Evolutionary conservation across 2,329 filamentous ascomycete species (phyloP).

Genomic region (Cladosporium sp.): DNA sequence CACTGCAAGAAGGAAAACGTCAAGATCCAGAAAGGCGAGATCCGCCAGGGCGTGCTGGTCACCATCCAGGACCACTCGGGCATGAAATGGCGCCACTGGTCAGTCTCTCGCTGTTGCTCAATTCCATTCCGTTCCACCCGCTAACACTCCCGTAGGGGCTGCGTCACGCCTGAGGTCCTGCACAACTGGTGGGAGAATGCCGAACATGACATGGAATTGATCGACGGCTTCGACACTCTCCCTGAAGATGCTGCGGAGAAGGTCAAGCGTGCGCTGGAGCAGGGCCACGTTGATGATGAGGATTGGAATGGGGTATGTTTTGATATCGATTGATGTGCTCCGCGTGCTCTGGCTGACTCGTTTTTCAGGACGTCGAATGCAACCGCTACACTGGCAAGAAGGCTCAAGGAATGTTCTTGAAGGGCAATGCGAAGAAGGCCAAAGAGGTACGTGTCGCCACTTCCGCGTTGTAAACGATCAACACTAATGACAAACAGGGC

Average conservation of each 20-base stretch:
- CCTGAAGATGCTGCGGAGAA: conserved; percentile 64
- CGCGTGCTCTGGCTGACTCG: neutral
- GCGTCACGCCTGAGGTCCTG: conserved; percentile 71
- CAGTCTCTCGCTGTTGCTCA: conserved; percentile 26
- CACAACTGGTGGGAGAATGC: conserved; percentile 56
- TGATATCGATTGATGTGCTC: conserved; percentile 7
- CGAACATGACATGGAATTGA: conserved; percentile 53
- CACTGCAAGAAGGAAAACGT: conserved; percentile 60
- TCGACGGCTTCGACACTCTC: conserved; percentile 80
- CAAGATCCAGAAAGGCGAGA: conserved; percentile 73
- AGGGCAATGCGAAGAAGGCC: conserved; percentile 24
- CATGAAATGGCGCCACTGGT: conserved; percentile 87
- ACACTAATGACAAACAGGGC: neutral
- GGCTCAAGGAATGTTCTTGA: conserved; percentile 28
- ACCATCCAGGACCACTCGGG: conserved; percentile 53
- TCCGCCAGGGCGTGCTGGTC: conserved; percentile 72
- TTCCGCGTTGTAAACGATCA: neutral
- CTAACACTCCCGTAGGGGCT: conserved; percentile 58
- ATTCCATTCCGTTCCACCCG: too few species aligned
- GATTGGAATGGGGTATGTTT: conserved; percentile 81
- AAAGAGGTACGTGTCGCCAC: conserved; percentile 17
- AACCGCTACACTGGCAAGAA: conserved; percentile 58
- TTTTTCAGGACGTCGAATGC: conserved; percentile 61
- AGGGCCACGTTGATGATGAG: conserved; percentile 75
- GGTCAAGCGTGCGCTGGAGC: conserved; percentile 61